Conservation (phyloP, 345 rosid species). For the Anacardium occidentale region DNA sequence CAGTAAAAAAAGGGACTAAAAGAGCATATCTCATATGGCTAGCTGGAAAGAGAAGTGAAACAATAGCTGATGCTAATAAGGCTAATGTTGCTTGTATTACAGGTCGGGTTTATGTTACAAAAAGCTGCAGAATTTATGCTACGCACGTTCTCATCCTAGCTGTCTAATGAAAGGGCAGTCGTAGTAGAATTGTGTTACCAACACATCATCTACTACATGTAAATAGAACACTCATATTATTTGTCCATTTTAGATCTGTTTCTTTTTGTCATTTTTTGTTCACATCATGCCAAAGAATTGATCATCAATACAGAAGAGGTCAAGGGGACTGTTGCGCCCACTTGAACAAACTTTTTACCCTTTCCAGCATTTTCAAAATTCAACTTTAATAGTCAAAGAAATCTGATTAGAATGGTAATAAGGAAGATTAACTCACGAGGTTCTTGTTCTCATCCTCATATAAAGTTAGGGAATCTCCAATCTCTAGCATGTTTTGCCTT, state of each 20-base stretch:
- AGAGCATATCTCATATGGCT: neutral
- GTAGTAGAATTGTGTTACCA: neutral
- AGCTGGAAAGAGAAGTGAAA: neutral
- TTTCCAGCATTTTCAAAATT: slow-evolving; percentile 22
- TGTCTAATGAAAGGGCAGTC: neutral
- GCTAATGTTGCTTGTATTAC: neutral
- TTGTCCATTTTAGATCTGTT: slow-evolving; percentile 17
- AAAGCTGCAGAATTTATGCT: slow-evolving; percentile 2
- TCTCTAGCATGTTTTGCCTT: slow-evolving; percentile 41
- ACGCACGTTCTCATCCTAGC: slow-evolving; percentile 3
- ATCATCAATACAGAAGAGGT: slow-evolving; percentile 21
- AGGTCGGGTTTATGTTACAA: neutral
- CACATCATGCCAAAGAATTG: slow-evolving; percentile 25
- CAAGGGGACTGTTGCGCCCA: slow-evolving; percentile 27
- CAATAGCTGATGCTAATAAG: neutral
- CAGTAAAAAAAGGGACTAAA: neutral
- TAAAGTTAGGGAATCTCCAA: slow-evolving; percentile 59
- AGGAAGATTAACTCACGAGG: slow-evolving; percentile 57
- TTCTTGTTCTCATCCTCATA: slow-evolving; percentile 76
- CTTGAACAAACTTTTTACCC: slow-evolving; percentile 41
- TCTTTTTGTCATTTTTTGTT: neutral
- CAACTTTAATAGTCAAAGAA: slow-evolving; percentile 16
- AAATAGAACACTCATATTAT: slow-evolving; percentile 1
- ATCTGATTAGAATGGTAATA: slow-evolving; percentile 2
- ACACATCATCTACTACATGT: slow-evolving; percentile 16